Conservation (phyloP, 2,329 filamentous ascomycete species). For the Plectosphaerella sp. region DNA sequence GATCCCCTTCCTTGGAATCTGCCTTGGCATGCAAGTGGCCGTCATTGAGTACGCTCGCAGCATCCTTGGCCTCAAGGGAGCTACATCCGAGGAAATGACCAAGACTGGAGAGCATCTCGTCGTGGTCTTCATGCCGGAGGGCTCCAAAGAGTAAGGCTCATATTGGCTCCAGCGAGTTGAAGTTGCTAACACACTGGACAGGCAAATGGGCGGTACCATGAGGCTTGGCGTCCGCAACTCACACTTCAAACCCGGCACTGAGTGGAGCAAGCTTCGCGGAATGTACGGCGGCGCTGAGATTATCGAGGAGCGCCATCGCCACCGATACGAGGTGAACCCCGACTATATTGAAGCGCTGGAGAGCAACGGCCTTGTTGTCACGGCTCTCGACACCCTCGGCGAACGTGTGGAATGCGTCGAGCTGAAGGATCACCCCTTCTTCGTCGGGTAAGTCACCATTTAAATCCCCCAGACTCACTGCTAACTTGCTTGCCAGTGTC, state of each 20-base stretch:
- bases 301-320: conserved; percentile 74
- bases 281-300: conserved; percentile 60
- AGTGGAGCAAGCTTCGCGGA: conserved; percentile 74
- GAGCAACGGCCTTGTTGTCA: conserved; percentile 65
- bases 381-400: conserved; percentile 75
- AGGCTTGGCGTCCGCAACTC: conserved; percentile 72
- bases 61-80: conserved; percentile 58
- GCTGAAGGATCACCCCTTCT: conserved; percentile 78
- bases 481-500: conserved; percentile 39
- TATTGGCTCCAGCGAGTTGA: not conserved
- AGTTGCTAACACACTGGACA: conserved; percentile 3
- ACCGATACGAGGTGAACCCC: conserved; percentile 89
- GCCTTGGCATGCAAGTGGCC: conserved; percentile 87
- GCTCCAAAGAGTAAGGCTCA: conserved; percentile 30
- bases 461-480: not conserved
- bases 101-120: conserved; percentile 59
- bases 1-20: conserved; percentile 82
- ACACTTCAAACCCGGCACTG: conserved; percentile 68
- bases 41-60: conserved; percentile 85
- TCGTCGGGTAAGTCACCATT: conserved; percentile 42
- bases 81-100: conserved; percentile 52
- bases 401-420: conserved; percentile 82
- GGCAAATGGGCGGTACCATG: conserved; percentile 74
- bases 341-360: conserved; percentile 66
- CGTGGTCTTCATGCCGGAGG: conserved; percentile 90